Conservation (phyloP, 2,329 filamentous ascomycete genomes). For the Sclerotinia glacialis region DNA sequence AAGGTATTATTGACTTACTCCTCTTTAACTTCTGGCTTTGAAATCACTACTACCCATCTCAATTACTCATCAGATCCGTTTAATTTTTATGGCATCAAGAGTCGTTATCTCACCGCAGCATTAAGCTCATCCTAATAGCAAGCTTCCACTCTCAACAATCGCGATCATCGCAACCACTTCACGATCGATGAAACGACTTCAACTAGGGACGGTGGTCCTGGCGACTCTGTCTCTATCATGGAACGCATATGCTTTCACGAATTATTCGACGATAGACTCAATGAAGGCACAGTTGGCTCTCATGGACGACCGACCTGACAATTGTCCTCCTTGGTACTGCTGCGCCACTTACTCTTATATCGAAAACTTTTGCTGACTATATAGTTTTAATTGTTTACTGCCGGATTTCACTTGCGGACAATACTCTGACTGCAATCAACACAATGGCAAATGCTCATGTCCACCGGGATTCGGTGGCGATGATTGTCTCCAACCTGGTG, state of each 20-base stretch:
- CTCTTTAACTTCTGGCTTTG: neutral
- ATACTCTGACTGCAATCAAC: slow-evolving; percentile 83
- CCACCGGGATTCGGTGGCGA: slow-evolving; percentile 91
- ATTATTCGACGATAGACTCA: slow-evolving; percentile 60
- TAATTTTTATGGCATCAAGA: slow-evolving; percentile 19
- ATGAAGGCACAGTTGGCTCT: slow-evolving; percentile 65
- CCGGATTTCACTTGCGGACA: slow-evolving; percentile 90
- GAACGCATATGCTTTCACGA: slow-evolving; percentile 46
- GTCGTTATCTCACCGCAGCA: slow-evolving; percentile 16
- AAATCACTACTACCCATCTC: neutral
- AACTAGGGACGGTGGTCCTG: slow-evolving; percentile 30
- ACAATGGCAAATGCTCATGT: slow-evolving; percentile 89
- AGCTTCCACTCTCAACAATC: slow-evolving; percentile 25
- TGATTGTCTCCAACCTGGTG: slow-evolving; percentile 81
- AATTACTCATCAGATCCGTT: neutral
- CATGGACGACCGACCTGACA: slow-evolving; percentile 68
- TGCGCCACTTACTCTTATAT: slow-evolving; percentile 33
- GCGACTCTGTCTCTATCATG: slow-evolving; percentile 44
- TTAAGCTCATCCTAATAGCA: slow-evolving; percentile 20
- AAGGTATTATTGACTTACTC: neutral
- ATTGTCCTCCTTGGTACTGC: slow-evolving; percentile 73
- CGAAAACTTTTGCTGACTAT: slow-evolving; percentile 23
- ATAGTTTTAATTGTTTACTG: slow-evolving; percentile 94
- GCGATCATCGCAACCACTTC: slow-evolving; percentile 10
- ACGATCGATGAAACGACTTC: slow-evolving; percentile 32